Evolutionary conservation across 140 eudicot species (phyloP), one percentile per base, ranked within the genome.

Genomic region (Stevia rebaudiana): DNA sequence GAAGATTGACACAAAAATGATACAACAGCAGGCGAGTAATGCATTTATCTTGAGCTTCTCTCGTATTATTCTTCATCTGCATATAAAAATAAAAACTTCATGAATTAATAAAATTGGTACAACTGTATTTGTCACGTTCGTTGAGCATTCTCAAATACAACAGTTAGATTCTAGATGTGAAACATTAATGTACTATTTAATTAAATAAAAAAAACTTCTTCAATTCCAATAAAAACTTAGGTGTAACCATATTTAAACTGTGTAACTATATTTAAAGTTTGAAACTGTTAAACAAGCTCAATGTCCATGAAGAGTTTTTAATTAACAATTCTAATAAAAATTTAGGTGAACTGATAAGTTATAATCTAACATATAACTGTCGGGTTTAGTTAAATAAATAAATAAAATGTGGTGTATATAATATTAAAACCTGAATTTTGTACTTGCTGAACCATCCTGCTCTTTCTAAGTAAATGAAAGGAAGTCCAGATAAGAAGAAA

Each of bases 401-500:
- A 30, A 3, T 30, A 48, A 5, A 19, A n/a, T 36, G 10, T 30
- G 30, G 49, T 10, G 1, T 23, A 13, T 28, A 22, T 47, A 67
- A 12, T 1, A 17, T 44, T 18, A 42, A 65, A 17, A 90, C 98
- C 98, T 91, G 98, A 80, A 91, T 91, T 74, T 91, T 91, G 83
- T 87, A 91, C 76, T 91, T 85, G 92, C 82, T 83, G 64, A 91
- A 78, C 89, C 90, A 91, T 79, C 98, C 96, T 54, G 82, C 83
- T 76, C 98, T 91, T 75, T 91, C 98, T 59, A 91, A 62, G 71
- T 43, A 83, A 31, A 91, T 85, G 61, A 87, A 91, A 56, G 98
- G 98, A 76, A 87, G 96, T 23, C 96, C 98, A 12, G 98, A 83
- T 80, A 91, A 78, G 88, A 91, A 91, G 78, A 87, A 87, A 56